A percentile compares a stretch with the other conserved stretches of the same genome.
phyloP scores from a whole-genome alignment of 768 basidiomycete species.

The Calocera viscosa region DNA sequence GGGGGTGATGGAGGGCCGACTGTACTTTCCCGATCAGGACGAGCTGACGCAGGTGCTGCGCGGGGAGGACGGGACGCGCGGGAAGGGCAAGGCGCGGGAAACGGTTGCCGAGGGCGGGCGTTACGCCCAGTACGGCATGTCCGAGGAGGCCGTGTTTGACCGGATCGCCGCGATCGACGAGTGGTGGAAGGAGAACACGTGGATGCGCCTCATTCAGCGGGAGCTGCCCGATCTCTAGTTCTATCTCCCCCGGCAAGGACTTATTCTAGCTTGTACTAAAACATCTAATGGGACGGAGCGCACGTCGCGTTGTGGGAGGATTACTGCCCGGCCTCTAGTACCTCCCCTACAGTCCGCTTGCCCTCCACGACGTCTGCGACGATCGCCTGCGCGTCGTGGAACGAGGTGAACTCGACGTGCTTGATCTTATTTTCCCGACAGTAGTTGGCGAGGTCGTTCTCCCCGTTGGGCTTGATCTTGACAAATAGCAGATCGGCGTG shows the following conservation, averaged over 20 bases:
- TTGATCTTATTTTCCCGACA: constrained; percentile 67
- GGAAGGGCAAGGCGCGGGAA: constrained; percentile 9
- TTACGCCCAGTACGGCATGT: constrained; percentile 76
- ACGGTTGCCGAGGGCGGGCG: constrained; percentile 27
- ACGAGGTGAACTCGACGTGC: constrained; percentile 67
- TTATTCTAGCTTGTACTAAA: not conserved
- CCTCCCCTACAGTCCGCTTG: constrained; percentile 44
- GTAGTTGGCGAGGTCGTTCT: constrained; percentile 77
- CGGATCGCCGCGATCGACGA: constrained; percentile 70
- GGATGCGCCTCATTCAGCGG: constrained; percentile 66
- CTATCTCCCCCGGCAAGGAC: not conserved
- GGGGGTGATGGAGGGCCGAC: constrained; percentile 66
- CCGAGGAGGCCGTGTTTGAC: constrained; percentile 78
- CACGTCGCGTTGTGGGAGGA: not conserved
- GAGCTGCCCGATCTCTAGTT: constrained; percentile 62
- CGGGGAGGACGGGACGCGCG: constrained; percentile 47
- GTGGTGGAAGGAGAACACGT: constrained; percentile 89
- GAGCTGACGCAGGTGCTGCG: constrained; percentile 73
- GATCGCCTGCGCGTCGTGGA: constrained; percentile 45
- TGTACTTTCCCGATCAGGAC: constrained; percentile 76
- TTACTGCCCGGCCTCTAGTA: constrained; percentile 24
- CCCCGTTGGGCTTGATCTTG: constrained; percentile 48
- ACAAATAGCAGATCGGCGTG: constrained; percentile 94
- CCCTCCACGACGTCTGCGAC: constrained; percentile 64
- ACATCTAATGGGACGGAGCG: not conserved